Percentiles rank a stretch among this genome's conserved stretches.
Conservation (phyloP, 352 stramenopile genomes). For the Globisporangium polare region DNA sequence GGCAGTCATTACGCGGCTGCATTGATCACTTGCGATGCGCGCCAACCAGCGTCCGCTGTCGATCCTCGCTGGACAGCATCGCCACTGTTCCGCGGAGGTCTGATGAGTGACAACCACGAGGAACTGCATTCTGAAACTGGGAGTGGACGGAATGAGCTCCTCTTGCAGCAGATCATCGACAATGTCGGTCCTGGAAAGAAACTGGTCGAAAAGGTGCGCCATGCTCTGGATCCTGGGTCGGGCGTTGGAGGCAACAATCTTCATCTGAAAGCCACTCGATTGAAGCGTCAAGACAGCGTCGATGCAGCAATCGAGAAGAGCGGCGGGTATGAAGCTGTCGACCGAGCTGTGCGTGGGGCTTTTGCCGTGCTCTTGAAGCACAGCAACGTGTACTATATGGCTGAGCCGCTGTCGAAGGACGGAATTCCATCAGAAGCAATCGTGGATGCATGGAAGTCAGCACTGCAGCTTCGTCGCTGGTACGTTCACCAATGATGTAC, state of each 20-base stretch:
- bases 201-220: constrained; percentile 75
- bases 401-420: constrained; percentile 53
- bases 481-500: constrained; percentile 19
- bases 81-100: constrained; percentile 47
- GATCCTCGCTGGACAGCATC: constrained; percentile 49
- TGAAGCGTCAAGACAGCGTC: constrained; percentile 83
- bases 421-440: constrained; percentile 59
- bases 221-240: constrained; percentile 53
- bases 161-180: constrained; percentile 74
- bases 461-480: constrained; percentile 79
- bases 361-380: constrained; percentile 84
- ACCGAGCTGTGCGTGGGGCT: constrained; percentile 70
- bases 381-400: constrained; percentile 71
- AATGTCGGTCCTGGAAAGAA: constrained; percentile 74
- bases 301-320: constrained; percentile 83
- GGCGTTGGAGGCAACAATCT: constrained; percentile 38
- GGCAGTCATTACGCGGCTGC: constrained; percentile 61
- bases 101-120: neutral
- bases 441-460: constrained; percentile 69
- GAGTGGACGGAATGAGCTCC: constrained; percentile 35
- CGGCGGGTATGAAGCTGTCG: constrained; percentile 73
- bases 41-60: constrained; percentile 9
- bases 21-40: constrained; percentile 44
- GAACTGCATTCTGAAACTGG: constrained; percentile 1
- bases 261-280: constrained; percentile 50